Conservation (phyloP, 306 rosid genomes). For the Gastrolobium bilobum region DNA sequence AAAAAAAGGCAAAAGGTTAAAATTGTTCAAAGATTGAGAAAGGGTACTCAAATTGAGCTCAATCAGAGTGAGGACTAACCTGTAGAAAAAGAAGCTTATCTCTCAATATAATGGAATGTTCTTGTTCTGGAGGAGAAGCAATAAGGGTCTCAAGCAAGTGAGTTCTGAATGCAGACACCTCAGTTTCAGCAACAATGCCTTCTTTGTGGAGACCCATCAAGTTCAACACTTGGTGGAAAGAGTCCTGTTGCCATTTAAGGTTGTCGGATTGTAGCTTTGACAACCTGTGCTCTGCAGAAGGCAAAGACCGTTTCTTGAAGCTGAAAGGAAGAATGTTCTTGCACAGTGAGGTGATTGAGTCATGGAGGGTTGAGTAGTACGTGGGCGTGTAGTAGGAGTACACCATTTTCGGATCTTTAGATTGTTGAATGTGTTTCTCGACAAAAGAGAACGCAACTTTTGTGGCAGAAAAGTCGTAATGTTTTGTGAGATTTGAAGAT, state of each 20-base stretch:
- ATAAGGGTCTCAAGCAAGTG: constrained; percentile 87
- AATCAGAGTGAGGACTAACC: constrained; percentile 54
- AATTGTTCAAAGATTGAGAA: neutral
- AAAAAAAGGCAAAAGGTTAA: neutral
- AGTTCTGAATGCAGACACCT: constrained; percentile 72
- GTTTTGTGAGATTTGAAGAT: neutral
- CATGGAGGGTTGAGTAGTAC: constrained; percentile 91
- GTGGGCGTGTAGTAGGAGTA: constrained; percentile 84
- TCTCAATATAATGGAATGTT: constrained; percentile 70
- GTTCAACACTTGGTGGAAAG: constrained; percentile 87
- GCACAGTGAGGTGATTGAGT: constrained; percentile 82
- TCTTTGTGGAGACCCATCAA: constrained; percentile 94
- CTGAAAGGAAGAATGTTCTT: constrained; percentile 86
- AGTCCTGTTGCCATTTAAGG: constrained; percentile 98
- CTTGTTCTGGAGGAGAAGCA: constrained; percentile 72
- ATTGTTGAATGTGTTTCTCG: neutral
- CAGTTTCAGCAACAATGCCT: constrained; percentile 77
- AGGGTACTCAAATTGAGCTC: neutral
- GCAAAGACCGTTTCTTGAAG: constrained; percentile 75
- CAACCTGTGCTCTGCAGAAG: constrained; percentile 61
- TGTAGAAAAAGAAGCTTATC: constrained; percentile 87
- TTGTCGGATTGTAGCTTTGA: constrained; percentile 81
- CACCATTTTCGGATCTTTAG: constrained; percentile 63
- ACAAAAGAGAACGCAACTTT: neutral
- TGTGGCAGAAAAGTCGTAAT: neutral